Base-by-base conservation (phyloP, 2,329 filamentous ascomycete species). In the Chalara sp. region DNA sequence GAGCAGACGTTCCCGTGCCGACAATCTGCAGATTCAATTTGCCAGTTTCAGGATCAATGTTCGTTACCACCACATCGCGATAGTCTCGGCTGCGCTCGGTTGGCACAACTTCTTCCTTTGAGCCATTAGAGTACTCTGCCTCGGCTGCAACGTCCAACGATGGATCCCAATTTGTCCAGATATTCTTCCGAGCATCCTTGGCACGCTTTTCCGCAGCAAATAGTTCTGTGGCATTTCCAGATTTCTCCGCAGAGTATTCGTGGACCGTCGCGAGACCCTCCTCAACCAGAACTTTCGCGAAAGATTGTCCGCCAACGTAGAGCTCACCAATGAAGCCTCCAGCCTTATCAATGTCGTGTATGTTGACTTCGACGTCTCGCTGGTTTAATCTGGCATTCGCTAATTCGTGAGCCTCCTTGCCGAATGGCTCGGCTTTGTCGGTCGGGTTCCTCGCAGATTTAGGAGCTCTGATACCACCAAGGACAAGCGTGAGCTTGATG, bases 251-350 rank as follows among this genome's bases (percentile, higher is more conserved):
- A 29, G 92, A 96, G 73, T 96, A 97, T 51, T 86, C 83, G 67
- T 97, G 92, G 12, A 99, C 92, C 21, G 86, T 86, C 12, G 93
- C 92, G 32, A 96, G 78, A 55, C 93, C 93, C 70, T 99, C 93
- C 69, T 97, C 93, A 1, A 99, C 83, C 1, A 99, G 79, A 2
- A 89, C 70, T 75, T 96, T 96, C 63, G 91, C 89, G 65, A 99
- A 95, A 73, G 88, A 97, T 71, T 97, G 92, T 48, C 91, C 87
- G 75, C 90, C 92, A 67, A 99, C 81, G 68, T 90, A 96, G 29
- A 99, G 77, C 11, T 89, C 88, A 50, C 93, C 93, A 60, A 99
- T 97, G 75, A 99, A 99, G 37, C 93, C 93, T 62, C 93, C 93
- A 30, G 93, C 85, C 76, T 96, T 97, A 76, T 99, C 93, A 59